Evolutionary conservation across 768 basidiomycete species (phyloP), one percentile per base, ranked within the genome.

Genomic region (Lactarius sanguifluus): DNA sequence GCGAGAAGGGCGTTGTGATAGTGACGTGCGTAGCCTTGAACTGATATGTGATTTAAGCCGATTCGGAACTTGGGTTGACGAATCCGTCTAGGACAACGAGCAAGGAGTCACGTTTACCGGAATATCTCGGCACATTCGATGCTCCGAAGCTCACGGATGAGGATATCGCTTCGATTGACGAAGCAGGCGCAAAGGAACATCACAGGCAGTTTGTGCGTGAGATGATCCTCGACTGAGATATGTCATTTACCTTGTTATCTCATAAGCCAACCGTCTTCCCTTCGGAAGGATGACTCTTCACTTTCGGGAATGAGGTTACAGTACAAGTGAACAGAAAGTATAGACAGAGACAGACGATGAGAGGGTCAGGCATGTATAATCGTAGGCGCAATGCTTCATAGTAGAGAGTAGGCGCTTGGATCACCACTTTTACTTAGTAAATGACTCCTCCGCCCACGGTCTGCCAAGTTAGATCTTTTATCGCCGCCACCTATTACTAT

Each of bases 101-200:
- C 3, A 82, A 78, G 69, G 73, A 71, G 58, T 75, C 80, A 40
- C 78, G 84, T 9, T 72, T 86, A 13, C 73, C 78, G 65, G 80
- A 83, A 59, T 85, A 85, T 71, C 71, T 85, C 58, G 79, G 75
- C 9, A 78, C 79, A 10, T 78, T 76, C 9, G 77, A 80, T 62
- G 75, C 85, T 8, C 77, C 79, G 58, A 69, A 68, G 18, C 70
- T 77, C 50, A 75, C 72, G 1, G 69, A 66, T 1, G 72, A 71
- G 23, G 76, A 77, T 54, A 72, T 75, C 2, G 47, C 69, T 41
- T 68, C 40, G 7, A 76, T 77, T 45, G 75, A 73, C 47, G 70
- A 71, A 16, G 73, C 69, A 4, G 77, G 77, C 7, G 69, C 73
- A 16, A 71, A 72, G 64, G 70, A 70, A 23, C 70, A 76, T 43